Evolutionary conservation across 2,329 filamentous ascomycete genomes (phyloP).

Genomic region (Aspergillus luchuensis): DNA sequence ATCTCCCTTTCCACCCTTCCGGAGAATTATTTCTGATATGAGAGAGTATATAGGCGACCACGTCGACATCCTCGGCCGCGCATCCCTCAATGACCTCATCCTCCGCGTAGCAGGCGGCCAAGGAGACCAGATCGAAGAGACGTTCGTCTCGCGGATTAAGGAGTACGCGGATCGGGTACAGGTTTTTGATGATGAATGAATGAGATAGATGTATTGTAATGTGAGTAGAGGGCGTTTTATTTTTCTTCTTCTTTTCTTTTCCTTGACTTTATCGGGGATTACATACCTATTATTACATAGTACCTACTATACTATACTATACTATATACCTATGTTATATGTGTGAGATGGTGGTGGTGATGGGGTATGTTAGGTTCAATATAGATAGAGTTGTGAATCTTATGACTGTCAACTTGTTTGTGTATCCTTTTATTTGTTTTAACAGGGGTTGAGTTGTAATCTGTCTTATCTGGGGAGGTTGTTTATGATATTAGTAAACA

Average conservation of each 20-base stretch:
- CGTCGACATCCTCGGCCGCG: conserved; percentile 89
- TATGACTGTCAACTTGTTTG: too few species aligned
- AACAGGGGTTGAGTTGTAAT: too few species aligned
- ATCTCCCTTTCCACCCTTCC: not conserved
- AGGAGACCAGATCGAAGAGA: conserved; percentile 76
- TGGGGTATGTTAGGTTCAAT: too few species aligned
- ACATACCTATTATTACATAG: not conserved
- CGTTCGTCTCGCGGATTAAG: conserved; percentile 76
- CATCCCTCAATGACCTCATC: conserved; percentile 87
- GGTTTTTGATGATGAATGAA: conserved; percentile 68
- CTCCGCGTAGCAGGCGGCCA: conserved; percentile 81
- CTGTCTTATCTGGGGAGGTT: too few species aligned
- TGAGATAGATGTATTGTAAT: not conserved
- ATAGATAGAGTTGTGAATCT: too few species aligned
- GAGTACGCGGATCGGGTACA: conserved; percentile 82
- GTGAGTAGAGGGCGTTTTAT: not conserved
- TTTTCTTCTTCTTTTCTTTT: not conserved
- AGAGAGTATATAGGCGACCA: conserved; percentile 69
- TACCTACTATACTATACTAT: not conserved
- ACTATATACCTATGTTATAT: not conserved
- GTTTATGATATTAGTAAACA: too few species aligned
- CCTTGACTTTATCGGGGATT: too few species aligned
- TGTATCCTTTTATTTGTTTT: too few species aligned
- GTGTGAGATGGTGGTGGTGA: too few species aligned
- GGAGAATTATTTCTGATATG: not conserved